phyloP scores from a whole-genome alignment of 768 basidiomycete species.

The Trametes meyenii region DNA sequence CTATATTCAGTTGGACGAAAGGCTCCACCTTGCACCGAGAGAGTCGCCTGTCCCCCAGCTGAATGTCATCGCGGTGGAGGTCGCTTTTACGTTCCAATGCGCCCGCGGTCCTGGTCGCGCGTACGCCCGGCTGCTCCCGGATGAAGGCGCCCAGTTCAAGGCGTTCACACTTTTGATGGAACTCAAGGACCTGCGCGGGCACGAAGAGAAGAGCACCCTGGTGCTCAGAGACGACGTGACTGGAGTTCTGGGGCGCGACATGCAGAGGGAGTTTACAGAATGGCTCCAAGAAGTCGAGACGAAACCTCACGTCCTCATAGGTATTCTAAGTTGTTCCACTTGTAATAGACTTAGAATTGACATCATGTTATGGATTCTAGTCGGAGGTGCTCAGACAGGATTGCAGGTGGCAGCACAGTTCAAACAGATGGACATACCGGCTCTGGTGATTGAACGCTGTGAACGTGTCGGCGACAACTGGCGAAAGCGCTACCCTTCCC shows the following conservation, averaged over 20 bases:
- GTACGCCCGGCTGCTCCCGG: conserved; percentile 37
- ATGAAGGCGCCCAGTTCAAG: conserved; percentile 35
- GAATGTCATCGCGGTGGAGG: conserved; percentile 34
- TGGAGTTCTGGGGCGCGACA: conserved; percentile 39
- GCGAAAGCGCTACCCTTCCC: conserved; percentile 65
- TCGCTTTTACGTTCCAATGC: conserved; percentile 43
- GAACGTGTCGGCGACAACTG: conserved; percentile 65
- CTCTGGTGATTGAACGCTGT: conserved; percentile 66
- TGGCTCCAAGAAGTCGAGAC: conserved; percentile 42
- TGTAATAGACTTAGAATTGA: not conserved
- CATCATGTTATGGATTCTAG: conserved; percentile 27
- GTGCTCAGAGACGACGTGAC: conserved; percentile 39
- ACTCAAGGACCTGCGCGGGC: conserved; percentile 38
- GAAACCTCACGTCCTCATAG: conserved; percentile 43
- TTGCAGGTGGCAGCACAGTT: conserved; percentile 60
- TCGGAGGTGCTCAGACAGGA: conserved; percentile 57
- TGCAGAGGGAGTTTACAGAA: conserved; percentile 31
- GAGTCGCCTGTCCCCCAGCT: conserved; percentile 17
- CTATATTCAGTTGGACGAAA: conserved; percentile 33
- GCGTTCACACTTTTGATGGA: conserved; percentile 40
- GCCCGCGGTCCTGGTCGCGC: conserved; percentile 37
- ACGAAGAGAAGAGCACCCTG: conserved; percentile 39
- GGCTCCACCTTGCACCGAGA: conserved; percentile 24
- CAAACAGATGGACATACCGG: conserved; percentile 49
- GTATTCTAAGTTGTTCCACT: conserved; percentile 28